Base-by-base conservation (phyloP, 768 basidiomycete species). In the Panus rudis region DNA sequence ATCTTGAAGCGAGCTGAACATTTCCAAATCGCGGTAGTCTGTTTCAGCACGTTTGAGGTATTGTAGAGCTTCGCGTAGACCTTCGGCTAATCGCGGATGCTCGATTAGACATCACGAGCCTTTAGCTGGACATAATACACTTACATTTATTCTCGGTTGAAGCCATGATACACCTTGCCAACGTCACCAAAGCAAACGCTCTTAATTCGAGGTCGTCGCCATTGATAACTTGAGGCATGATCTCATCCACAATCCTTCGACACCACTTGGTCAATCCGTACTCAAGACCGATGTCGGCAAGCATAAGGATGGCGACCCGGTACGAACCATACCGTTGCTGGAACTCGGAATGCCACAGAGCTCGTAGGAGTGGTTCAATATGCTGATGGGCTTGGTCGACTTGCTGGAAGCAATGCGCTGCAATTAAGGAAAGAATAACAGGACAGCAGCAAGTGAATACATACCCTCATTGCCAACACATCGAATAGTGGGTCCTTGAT, bases 281-380 rank as follows among this genome's bases (percentile, higher is more conserved):
- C 52, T 90, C 85, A 16, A 91, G 63, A 6, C 79, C 78, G 47
- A 87, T 63, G 53, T 92, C 90, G 1, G 90, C 89, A 16, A 92
- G 72, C 24, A 90, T 58, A 46, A 84, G 71, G 24, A 84, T 70
- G 1, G 76, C 81, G 3, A 78, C 75, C 43, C 89, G 72, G 54
- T 91, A 86, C 19, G 79, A 58, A 13, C 71, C 69, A 53, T 79
- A 75, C 43, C 81, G 75, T 41, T 78, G 76, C 42, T 86, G 75
- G 56, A 86, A 87, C 59, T 92, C 87, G 0, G 88, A 77, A 46
- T 84, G 72, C 85, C 88, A 91, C 27, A 91, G 59, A 2, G 82
- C 76, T 44, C 72, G 78, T 21, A 92, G 64, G 20, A 92, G 65
- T 31, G 76, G 74, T 22, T 87, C 79, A 14, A 88, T 71, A 2